Evolutionary conservation across 106 monocot genomes (phyloP), one percentile per base, ranked within the genome.

Genomic region (Amphibolis antarctica): DNA sequence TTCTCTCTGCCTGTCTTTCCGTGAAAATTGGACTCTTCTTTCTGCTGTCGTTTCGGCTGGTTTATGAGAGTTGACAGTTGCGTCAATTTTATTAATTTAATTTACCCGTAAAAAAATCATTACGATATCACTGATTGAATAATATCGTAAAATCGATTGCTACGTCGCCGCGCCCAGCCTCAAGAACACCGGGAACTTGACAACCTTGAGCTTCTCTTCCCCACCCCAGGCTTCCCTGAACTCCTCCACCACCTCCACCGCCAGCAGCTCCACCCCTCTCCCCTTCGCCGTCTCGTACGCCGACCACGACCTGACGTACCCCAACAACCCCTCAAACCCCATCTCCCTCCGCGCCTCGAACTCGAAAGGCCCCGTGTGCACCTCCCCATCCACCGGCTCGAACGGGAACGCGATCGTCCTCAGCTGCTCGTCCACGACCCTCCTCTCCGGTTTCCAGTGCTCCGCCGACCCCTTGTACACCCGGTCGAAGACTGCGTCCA

Each of bases 231-330:
- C 93, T 5, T 43, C 51, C 44, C 54, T 54, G 15, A 93, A 62
- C 49, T 88, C 82, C 1, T 10, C 64, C 20, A 77, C 69, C 53
- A 79, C 80, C 59, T 36, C 62, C n/a, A 78, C 78, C 42, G 72
- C 59, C 63, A 93, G 28, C 56, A 93, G 72, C 68, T 93, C 85
- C 58, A 93, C 76, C 21, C 78, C 93, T 18, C 30, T 70, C 25
- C 72, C 83, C 44, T 59, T 70, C 9, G 88, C 93, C 71, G 83
- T 88, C 82, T 77, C 73, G 56, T 88, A 88, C 55, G 82, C 80
- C 56, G 93, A 85, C 93, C 82, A 88, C 17, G 93, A 88, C 66
- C 50, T 62, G 26, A 85, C n/a, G 62, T 80, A 80, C 46, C 65
- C 75, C 42, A 93, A 42, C 17, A 51, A 78, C 43, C 17, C 70